Base-by-base conservation (phyloP, 2,329 filamentous ascomycete genomes). In the Canariomyces notabilis region DNA sequence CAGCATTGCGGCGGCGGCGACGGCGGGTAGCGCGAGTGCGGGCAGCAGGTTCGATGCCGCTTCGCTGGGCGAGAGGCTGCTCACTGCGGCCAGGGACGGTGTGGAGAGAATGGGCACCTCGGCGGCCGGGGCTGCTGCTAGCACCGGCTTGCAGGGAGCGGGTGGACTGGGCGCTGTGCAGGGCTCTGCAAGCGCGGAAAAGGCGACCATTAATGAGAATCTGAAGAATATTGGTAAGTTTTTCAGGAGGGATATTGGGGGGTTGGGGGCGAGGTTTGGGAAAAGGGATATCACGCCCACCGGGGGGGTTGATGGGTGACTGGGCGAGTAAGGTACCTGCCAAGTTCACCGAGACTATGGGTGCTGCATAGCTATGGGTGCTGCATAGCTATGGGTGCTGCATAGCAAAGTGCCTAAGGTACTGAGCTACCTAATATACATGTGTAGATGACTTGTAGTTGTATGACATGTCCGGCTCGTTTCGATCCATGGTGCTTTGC, bases 221-320 rank as follows among this genome's bases (percentile, higher is more conserved):
- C 64, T 97, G 67, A 90, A 89, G 70, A 95, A 89, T 64, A 87
- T 98, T 67, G 91, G 91, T 19, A 96, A 95, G 68, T 96, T 97
- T 69, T 97, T 97, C 72, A 82, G 85, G 52, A 75, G 91, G 53
- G 91, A 96, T 70, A 83, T 91, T 53, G 86, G 87, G 22, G 80
- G 83, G 2, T 77, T 91, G 53, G 84, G 86, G 2, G 80, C 79
- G 9, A 71, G 85, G 54, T 90, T 90, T 64, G 86, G 85, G 37
- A 82, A 79, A 67, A 67, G 77, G 42, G 75, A 78, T 46, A 67
- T 62, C 14, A 66, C 64, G 44, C 63, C 63, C 6, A 65, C 63
- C 5, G 61, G 61, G n/a, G 52, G 39, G 11, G 31, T 34, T 8
- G 53, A 57, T 37, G 49, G 53, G 9, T 54, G 38, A 54, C 37